A percentile compares a stretch with the other conserved stretches of the same genome.
These are phyloP conservation scores for Drechslerella dactyloides DNA, from an alignment of 2,329 filamentous ascomycete genomes.

Conservation along the genomic window DNA sequence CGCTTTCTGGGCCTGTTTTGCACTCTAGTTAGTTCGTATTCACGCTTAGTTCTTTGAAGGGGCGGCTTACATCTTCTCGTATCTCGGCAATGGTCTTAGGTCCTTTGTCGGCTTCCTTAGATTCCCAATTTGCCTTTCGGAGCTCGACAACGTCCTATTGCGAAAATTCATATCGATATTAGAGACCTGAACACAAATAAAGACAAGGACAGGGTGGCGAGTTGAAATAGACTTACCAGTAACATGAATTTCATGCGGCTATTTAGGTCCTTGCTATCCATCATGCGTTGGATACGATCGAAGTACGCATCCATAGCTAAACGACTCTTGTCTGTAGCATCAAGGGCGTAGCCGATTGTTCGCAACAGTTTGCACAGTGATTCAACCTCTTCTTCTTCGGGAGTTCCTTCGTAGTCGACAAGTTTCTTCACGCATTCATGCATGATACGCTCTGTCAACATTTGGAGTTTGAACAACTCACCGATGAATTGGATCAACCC, in stretches of 20 bases:
- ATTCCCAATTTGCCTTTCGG: conserved; percentile 76
- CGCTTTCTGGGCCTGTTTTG: conserved; percentile 68
- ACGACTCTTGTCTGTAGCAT: conserved; percentile 79
- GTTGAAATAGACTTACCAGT: conserved; percentile 63
- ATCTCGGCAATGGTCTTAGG: conserved; percentile 96
- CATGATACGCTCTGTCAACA: conserved; percentile 99
- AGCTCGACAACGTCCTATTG: conserved; percentile 80
- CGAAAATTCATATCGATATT: background rate
- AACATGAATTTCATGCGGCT: conserved; percentile 96
- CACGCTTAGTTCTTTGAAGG: background rate
- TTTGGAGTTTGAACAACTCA: conserved; percentile 97
- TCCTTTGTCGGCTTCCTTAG: conserved; percentile 89
- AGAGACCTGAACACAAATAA: conserved; percentile 21
- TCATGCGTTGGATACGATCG: conserved; percentile 79
- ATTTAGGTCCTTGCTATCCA: conserved; percentile 77
- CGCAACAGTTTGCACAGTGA: conserved; percentile 90
- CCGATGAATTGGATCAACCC: conserved; percentile 99
- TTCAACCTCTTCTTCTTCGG: conserved; percentile 95
- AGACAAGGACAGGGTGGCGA: conserved; percentile 1
- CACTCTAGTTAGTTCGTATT: conserved; percentile 51
- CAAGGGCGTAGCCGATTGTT: conserved; percentile 88
- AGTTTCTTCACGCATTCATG: conserved; percentile 98
- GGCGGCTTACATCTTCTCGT: conserved; percentile 70
- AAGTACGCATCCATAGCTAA: conserved; percentile 95
- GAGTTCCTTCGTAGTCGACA: conserved; percentile 89